Evolutionary conservation across 2,329 filamentous ascomycete species (phyloP).

Genomic region (Ceratocystis destructans): DNA sequence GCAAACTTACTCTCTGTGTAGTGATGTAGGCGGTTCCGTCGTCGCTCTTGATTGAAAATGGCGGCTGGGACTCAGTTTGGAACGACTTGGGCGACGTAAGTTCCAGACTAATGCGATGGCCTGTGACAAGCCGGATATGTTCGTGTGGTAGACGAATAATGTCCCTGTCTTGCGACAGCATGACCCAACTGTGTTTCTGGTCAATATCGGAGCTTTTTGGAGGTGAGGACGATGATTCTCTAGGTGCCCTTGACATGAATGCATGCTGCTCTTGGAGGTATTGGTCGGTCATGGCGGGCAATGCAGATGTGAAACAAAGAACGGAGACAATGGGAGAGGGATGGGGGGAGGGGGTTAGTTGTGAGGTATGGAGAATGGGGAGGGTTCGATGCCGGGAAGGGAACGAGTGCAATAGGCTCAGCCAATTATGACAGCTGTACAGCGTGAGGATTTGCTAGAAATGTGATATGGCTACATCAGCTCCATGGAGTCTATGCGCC

Average conservation of each 20-base stretch:
- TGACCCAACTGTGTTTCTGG: slow-evolving; percentile 63
- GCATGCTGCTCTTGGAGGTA: slow-evolving; percentile 32
- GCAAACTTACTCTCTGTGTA: slow-evolving; percentile 57
- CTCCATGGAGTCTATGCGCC: no score
- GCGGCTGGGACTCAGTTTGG: slow-evolving; percentile 34
- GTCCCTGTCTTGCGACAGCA: slow-evolving; percentile 59
- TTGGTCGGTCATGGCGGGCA: slow-evolving; percentile 30
- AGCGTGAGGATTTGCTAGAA: no score
- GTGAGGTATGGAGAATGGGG: not conserved
- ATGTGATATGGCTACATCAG: no score
- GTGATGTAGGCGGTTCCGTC: slow-evolving; percentile 68
- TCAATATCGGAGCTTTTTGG: slow-evolving; percentile 33
- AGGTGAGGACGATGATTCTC: slow-evolving; percentile 8
- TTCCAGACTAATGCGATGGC: slow-evolving; percentile 62
- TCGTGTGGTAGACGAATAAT: slow-evolving; percentile 81
- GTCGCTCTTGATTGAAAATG: slow-evolving; percentile 43
- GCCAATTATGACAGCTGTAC: not conserved
- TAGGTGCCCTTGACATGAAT: slow-evolving; percentile 20
- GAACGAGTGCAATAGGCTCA: not conserved
- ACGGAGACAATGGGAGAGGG: not conserved
- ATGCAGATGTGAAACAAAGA: not conserved
- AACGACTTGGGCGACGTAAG: slow-evolving; percentile 57
- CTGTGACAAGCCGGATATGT: slow-evolving; percentile 65
- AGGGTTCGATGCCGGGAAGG: no score
- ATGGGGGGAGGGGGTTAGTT: not conserved